These are phyloP conservation scores for Physaria fendleri DNA, from an alignment of 345 rosid genomes.

Conservation along the genomic window DNA sequence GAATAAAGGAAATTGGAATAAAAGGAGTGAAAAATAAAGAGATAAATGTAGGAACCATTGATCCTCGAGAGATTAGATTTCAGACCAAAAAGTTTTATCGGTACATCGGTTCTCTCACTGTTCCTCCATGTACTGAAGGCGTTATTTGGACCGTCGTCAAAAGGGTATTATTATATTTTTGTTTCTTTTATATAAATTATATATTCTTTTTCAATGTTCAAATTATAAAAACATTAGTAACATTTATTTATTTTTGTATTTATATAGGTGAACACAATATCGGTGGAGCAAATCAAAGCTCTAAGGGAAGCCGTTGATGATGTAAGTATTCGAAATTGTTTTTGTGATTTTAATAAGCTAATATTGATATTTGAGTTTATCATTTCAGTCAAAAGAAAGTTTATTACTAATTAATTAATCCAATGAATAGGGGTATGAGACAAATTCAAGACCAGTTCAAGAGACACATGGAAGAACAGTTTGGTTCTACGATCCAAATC, in stretches of 20 bases:
- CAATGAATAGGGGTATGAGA: conserved; percentile 43
- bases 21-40: conserved; percentile 27
- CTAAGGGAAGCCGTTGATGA: conserved; percentile 52
- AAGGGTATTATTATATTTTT: conserved; percentile 30
- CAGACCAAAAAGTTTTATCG: conserved; percentile 56
- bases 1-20: conserved; percentile 37
- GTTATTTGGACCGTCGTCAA: conserved; percentile 59
- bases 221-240: neutral
- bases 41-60: conserved; percentile 36
- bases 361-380: neutral
- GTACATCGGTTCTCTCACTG: conserved; percentile 63
- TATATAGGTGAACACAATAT: conserved; percentile 55
- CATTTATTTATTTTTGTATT: neutral
- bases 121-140: conserved; percentile 79
- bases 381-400: no score
- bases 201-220: neutral
- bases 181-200: neutral
- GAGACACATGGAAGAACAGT: conserved; percentile 35
- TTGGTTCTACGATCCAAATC: conserved; percentile 37
- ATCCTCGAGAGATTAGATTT: conserved; percentile 47
- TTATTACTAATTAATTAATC: neutral
- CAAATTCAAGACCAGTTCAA: conserved; percentile 69
- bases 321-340: conserved; percentile 31
- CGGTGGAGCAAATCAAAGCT: conserved; percentile 52
- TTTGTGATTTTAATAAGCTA: neutral